Percentiles rank a stretch among this genome's conserved stretches.
Conservation (phyloP, 768 basidiomycete species). For the Cubamyces lactineus region DNA sequence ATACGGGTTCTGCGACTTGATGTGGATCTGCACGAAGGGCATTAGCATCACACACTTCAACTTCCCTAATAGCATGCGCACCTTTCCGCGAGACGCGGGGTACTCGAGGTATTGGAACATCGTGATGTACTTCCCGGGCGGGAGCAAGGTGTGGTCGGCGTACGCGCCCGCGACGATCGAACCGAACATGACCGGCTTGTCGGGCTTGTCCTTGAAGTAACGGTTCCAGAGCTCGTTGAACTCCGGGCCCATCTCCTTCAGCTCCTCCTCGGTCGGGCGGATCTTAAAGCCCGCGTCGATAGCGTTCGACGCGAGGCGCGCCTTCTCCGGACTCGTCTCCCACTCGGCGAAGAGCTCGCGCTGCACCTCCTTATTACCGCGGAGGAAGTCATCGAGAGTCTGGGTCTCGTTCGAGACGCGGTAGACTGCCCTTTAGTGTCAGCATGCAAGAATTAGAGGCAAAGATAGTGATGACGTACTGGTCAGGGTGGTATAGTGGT, state of each 20-base stretch:
- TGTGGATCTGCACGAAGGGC: constrained; percentile 53
- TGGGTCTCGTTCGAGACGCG: constrained; percentile 67
- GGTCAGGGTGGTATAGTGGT: constrained; percentile 72
- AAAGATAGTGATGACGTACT: constrained; percentile 40
- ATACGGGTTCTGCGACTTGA: constrained; percentile 62
- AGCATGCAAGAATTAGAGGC: neutral
- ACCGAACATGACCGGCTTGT: constrained; percentile 79
- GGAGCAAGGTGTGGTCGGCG: constrained; percentile 70
- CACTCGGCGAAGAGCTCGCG: constrained; percentile 65
- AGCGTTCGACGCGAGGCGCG: constrained; percentile 66
- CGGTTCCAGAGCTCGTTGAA: constrained; percentile 68
- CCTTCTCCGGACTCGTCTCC: constrained; percentile 69
- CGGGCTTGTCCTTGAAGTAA: constrained; percentile 81
- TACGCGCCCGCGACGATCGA: constrained; percentile 72
- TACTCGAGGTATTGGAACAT: constrained; percentile 83
- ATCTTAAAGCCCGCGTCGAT: constrained; percentile 84
- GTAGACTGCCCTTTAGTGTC: constrained; percentile 46
- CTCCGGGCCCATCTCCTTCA: constrained; percentile 80
- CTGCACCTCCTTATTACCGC: constrained; percentile 62
- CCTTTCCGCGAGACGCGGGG: constrained; percentile 73
- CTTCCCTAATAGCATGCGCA: constrained; percentile 25
- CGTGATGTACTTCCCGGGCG: constrained; percentile 72
- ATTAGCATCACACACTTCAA: neutral
- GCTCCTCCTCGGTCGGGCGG: constrained; percentile 67
- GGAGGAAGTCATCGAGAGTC: constrained; percentile 71